Evolutionary conservation across 495 filamentous ascomycete species (phyloP).

Genomic region (Penicillium cosmopolitanum): DNA sequence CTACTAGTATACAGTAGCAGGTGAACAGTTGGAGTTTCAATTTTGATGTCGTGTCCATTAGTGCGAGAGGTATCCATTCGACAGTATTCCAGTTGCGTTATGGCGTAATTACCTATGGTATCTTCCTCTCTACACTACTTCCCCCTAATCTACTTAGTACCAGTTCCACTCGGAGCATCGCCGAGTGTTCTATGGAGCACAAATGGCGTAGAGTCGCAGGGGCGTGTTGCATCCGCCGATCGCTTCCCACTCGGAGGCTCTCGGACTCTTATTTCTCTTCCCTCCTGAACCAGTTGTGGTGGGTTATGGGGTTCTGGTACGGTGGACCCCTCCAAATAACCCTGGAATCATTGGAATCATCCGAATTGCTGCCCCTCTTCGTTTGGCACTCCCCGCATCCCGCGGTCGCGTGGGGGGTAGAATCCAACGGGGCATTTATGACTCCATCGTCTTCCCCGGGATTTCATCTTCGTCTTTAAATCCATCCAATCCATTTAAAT

Average conservation of each 20-base stretch:
- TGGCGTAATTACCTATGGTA: no score
- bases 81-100: no score
- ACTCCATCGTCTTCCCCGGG: background rate
- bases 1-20: no score
- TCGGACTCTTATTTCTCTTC: background rate
- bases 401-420: slow-evolving; percentile 1
- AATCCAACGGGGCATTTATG: background rate
- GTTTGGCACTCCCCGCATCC: slow-evolving; percentile 3
- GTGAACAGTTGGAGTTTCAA: no score
- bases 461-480: background rate
- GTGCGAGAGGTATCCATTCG: no score
- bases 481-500: background rate
- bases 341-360: background rate
- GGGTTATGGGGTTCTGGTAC: background rate
- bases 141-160: background rate
- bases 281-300: background rate
- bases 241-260: background rate
- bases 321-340: background rate
- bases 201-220: background rate
- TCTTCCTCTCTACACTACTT: no score
- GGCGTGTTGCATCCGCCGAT: slow-evolving; percentile 2
- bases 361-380: background rate
- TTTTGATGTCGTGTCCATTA: no score
- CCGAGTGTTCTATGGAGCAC: background rate
- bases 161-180: background rate